These are phyloP conservation scores for Aspergillus latus DNA, from an alignment of 2,329 filamentous ascomycete genomes.

Conservation along the genomic window DNA sequence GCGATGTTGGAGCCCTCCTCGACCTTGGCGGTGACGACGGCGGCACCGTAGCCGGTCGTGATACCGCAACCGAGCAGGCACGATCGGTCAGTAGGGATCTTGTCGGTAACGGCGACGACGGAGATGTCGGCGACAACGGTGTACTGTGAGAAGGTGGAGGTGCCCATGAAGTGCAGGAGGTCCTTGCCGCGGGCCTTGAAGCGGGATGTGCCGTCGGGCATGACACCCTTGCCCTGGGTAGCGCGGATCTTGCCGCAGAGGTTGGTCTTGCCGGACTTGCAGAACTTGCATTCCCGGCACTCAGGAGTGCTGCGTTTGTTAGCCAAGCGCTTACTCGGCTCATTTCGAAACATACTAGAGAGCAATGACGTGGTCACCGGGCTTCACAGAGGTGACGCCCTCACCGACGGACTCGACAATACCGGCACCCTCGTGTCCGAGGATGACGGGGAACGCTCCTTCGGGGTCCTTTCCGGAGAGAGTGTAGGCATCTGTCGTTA, in stretches of 20 bases:
- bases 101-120: constrained; percentile 85
- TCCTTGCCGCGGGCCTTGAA: constrained; percentile 95
- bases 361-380: constrained; percentile 85
- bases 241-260: constrained; percentile 98
- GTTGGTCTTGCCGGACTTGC: constrained; percentile 98
- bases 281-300: constrained; percentile 98
- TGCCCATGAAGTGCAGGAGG: constrained; percentile 98
- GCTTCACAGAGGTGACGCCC: constrained; percentile 91
- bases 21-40: constrained; percentile 86
- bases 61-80: constrained; percentile 97
- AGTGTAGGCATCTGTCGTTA: constrained; percentile 75
- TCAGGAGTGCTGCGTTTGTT: constrained; percentile 96
- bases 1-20: constrained; percentile 88
- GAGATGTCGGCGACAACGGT: constrained; percentile 98
- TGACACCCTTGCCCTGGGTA: constrained; percentile 91
- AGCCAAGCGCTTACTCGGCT: constrained; percentile 18
- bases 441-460: constrained; percentile 84
- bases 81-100: constrained; percentile 92
- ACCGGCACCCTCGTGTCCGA: constrained; percentile 88
- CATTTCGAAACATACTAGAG: constrained; percentile 67
- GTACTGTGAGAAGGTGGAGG: constrained; percentile 97
- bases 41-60: constrained; percentile 96
- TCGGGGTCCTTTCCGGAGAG: constrained; percentile 96
- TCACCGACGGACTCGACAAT: constrained; percentile 92
- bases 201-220: constrained; percentile 94